Conservation (phyloP, 2,329 filamentous ascomycete genomes). For the Ploettnerulaceae sp. region DNA sequence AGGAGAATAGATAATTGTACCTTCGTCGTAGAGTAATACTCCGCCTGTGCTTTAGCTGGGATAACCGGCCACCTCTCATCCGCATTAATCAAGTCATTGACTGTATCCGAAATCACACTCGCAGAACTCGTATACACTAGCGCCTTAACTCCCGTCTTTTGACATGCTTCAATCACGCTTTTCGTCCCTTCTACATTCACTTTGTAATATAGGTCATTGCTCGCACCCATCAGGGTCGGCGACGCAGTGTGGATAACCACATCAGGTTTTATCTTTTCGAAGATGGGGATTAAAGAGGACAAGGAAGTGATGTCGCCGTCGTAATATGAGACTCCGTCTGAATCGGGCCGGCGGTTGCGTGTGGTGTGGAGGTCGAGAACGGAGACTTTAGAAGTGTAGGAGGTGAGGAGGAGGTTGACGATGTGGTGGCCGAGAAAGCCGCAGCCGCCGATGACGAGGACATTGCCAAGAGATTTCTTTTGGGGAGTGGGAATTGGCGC, state of each 20-base stretch:
- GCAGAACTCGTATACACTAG: slow-evolving; percentile 90
- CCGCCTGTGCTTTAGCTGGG: slow-evolving; percentile 62
- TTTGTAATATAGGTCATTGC: slow-evolving; percentile 62
- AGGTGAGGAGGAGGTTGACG: slow-evolving; percentile 61
- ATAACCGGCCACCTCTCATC: slow-evolving; percentile 79
- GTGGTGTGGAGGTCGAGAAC: slow-evolving; percentile 69
- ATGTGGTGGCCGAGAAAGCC: slow-evolving; percentile 82
- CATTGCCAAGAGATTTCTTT: slow-evolving; percentile 51
- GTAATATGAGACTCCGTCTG: slow-evolving; percentile 59
- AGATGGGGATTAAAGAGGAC: slow-evolving; percentile 54
- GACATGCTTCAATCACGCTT: slow-evolving; percentile 70
- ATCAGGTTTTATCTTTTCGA: slow-evolving; percentile 65
- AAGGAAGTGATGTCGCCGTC: slow-evolving; percentile 73
- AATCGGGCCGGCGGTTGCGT: slow-evolving; percentile 56
- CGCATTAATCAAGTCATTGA: slow-evolving; percentile 66
- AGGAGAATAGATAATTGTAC: too few species aligned
- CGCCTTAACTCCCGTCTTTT: slow-evolving; percentile 65
- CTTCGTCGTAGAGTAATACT: slow-evolving; percentile 90
- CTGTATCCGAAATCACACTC: slow-evolving; percentile 80
- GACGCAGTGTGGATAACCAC: slow-evolving; percentile 90
- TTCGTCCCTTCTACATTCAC: slow-evolving; percentile 87
- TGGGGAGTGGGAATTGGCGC: slow-evolving; percentile 1
- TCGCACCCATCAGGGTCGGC: slow-evolving; percentile 51
- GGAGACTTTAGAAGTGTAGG: slow-evolving; percentile 50
- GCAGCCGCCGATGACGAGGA: slow-evolving; percentile 77